Conservation (phyloP, 1,284 basidiomycete genomes). For the Microbotryum scabiosae region DNA sequence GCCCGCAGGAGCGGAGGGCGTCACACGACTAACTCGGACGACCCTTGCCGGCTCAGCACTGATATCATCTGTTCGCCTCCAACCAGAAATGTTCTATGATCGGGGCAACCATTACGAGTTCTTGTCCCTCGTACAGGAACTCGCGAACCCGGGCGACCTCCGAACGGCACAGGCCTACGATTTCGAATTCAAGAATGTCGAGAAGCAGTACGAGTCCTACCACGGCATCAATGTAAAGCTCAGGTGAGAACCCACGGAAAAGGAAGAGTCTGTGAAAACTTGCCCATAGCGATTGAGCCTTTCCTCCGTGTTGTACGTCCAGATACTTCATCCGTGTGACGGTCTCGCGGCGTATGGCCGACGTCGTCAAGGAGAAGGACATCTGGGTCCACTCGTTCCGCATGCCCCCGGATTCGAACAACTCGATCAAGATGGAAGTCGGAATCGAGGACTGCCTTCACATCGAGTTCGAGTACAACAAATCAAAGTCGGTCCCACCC, state of each 20-base stretch:
- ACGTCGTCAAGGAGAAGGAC: slow-evolving; percentile 84
- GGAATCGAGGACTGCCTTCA: slow-evolving; percentile 98
- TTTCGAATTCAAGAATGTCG: slow-evolving; percentile 96
- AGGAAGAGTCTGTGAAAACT: too few relatives aligned
- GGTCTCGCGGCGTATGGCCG: slow-evolving; percentile 81
- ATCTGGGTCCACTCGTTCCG: slow-evolving; percentile 97
- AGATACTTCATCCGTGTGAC: slow-evolving; percentile 93
- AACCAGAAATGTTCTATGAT: slow-evolving; percentile 85
- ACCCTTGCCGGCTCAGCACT: slow-evolving; percentile 2
- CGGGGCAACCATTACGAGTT: slow-evolving; percentile 97
- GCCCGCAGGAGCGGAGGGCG: too few relatives aligned
- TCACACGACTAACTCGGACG: background rate
- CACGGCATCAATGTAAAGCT: slow-evolving; percentile 97
- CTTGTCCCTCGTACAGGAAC: slow-evolving; percentile 85
- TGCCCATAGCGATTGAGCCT: background rate
- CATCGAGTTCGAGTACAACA: slow-evolving; percentile 99
- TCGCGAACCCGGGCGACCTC: slow-evolving; percentile 90
- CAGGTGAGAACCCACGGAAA: slow-evolving; percentile 47
- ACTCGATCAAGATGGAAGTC: slow-evolving; percentile 99
- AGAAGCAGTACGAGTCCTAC: slow-evolving; percentile 98
- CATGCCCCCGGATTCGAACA: slow-evolving; percentile 96
- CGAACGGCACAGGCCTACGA: slow-evolving; percentile 89
- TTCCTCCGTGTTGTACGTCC: background rate
- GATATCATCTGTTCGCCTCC: background rate
- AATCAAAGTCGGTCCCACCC: slow-evolving; percentile 68